Conservation (phyloP, 1,139 yeast genomes). For the Meyerozyma guilliermondii region DNA sequence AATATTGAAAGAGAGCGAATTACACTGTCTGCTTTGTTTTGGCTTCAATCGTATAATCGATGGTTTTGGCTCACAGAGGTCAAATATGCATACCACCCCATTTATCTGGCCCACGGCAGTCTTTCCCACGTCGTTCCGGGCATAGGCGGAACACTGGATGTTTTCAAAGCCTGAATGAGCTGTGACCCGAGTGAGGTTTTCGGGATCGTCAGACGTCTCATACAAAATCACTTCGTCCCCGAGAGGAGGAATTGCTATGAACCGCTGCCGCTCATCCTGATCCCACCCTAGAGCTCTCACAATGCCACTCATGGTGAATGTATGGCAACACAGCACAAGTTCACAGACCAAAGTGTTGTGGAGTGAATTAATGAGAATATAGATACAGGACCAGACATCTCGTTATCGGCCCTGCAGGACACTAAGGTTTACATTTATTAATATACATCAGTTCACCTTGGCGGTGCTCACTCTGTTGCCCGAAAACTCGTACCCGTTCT, state of each 20-base stretch:
- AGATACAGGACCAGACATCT: not conserved
- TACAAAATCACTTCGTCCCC: constrained; percentile 13
- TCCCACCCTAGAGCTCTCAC: not conserved
- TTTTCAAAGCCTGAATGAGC: constrained; percentile 65
- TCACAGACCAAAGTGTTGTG: not conserved
- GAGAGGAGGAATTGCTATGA: constrained; percentile 10
- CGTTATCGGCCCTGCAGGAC: not conserved
- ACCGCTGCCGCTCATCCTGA: constrained; percentile 3
- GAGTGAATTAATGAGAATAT: not conserved
- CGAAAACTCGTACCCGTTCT: constrained; percentile 12
- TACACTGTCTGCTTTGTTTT: constrained; percentile 70
- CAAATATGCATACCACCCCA: constrained; percentile 64
- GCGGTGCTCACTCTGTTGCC: constrained; percentile 9
- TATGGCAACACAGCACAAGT: not conserved
- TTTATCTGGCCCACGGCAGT: constrained; percentile 71
- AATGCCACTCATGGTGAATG: not conserved
- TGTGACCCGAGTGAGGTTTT: constrained; percentile 41
- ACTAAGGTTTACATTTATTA: not conserved
- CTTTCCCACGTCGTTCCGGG: constrained; percentile 51
- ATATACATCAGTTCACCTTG: not conserved
- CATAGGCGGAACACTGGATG: constrained; percentile 68
- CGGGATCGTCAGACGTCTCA: constrained; percentile 15
- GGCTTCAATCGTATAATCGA: constrained; percentile 50
- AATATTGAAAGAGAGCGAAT: constrained; percentile 64
- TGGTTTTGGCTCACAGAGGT: constrained; percentile 41